phyloP scores from a whole-genome alignment of 805 yeast genomes.

The Candida pini region DNA sequence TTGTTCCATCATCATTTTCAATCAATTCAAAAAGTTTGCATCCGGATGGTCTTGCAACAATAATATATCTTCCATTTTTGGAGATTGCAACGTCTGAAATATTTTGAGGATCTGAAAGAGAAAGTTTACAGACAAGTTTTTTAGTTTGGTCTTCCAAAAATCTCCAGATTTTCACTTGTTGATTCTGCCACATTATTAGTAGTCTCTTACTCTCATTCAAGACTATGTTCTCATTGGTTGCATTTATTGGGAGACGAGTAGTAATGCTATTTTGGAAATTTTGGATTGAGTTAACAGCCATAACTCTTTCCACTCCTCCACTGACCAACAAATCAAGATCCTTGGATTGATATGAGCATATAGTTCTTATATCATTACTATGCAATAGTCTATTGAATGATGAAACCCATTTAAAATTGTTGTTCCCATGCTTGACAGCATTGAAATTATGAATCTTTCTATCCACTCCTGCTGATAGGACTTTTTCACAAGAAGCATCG shows the following conservation, averaged over 20 bases:
- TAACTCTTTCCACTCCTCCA: constrained; percentile 76
- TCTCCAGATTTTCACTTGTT: constrained; percentile 76
- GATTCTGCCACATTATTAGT: constrained; percentile 77
- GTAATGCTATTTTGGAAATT: constrained; percentile 69
- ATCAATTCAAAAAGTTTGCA: constrained; percentile 63
- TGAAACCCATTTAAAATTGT: constrained; percentile 61
- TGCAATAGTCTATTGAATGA: constrained; percentile 75
- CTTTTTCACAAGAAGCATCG: constrained; percentile 52
- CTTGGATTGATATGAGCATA: constrained; percentile 64
- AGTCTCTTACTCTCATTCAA: constrained; percentile 43
- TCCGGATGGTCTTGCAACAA: constrained; percentile 63
- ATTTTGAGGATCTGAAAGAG: constrained; percentile 72
- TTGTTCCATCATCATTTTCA: constrained; percentile 28
- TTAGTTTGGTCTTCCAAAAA: constrained; percentile 36
- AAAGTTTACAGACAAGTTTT: constrained; percentile 59
- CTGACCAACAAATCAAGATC: constrained; percentile 65
- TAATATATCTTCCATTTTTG: constrained; percentile 56
- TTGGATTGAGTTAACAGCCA: constrained; percentile 59
- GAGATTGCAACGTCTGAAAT: constrained; percentile 65
- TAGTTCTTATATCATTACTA: constrained; percentile 77
- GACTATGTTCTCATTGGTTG: constrained; percentile 21
- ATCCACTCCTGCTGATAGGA: constrained; percentile 91
- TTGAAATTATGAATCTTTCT: constrained; percentile 77
- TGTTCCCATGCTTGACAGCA: constrained; percentile 35
- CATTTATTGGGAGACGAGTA: constrained; percentile 55